phyloP scores from a whole-genome alignment of 805 yeast species.

The Saccharomycopsis sp. region DNA sequence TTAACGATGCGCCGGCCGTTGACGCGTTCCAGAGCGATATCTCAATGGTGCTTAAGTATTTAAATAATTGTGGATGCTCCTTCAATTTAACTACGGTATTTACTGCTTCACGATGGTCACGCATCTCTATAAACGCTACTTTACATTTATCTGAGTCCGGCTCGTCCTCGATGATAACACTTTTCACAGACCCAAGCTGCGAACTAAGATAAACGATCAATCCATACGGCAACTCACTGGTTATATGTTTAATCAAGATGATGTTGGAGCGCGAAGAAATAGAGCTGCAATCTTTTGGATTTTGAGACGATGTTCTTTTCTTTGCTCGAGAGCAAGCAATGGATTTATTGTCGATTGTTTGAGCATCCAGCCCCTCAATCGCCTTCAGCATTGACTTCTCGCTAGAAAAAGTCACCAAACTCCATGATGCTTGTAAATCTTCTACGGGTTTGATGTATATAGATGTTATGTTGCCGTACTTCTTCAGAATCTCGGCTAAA shows the following conservation, averaged over 20 bases:
- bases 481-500: conserved; percentile 26
- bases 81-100: conserved; percentile 1
- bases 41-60: not conserved
- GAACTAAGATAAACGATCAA: conserved; percentile 9
- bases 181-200: conserved; percentile 12
- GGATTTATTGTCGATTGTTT: conserved; percentile 26
- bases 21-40: not conserved
- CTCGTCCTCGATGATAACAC: conserved; percentile 9
- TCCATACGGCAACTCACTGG: conserved; percentile 7
- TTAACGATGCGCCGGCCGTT: not conserved
- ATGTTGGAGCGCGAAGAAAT: not conserved
- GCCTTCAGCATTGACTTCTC: conserved; percentile 32
- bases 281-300: not conserved
- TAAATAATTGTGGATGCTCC: not conserved
- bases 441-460: conserved; percentile 28
- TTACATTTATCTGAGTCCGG: not conserved
- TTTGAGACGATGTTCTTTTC: conserved; percentile 23
- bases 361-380: conserved; percentile 29
- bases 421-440: conserved; percentile 29
- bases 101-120: conserved; percentile 3
- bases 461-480: conserved; percentile 31
- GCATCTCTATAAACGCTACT: conserved; percentile 12
- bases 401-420: conserved; percentile 38
- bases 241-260: conserved; percentile 10
- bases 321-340: conserved; percentile 29